phyloP scores from a whole-genome alignment of 495 filamentous ascomycete genomes.

The Xylaria castorea region DNA sequence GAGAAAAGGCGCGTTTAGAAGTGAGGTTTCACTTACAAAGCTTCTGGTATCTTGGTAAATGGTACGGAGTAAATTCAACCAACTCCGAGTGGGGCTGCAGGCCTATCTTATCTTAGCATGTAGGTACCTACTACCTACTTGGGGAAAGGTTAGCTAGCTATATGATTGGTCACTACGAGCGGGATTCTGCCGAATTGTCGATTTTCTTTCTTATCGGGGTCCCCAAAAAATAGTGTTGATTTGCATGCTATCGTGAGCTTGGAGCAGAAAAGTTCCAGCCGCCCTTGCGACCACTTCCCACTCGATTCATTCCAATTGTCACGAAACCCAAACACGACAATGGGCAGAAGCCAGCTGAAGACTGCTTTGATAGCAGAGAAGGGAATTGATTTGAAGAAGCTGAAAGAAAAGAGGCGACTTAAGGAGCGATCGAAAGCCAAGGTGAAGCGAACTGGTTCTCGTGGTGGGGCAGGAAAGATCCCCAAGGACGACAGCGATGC shows the following conservation, averaged over 20 bases:
- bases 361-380: constrained; percentile 71
- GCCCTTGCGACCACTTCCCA: constrained; percentile 5
- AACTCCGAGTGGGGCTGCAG: neutral
- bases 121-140: too few relatives aligned
- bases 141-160: neutral
- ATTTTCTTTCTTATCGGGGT: constrained; percentile 25
- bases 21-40: neutral
- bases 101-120: constrained; percentile 1
- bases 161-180: constrained; percentile 19
- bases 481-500: constrained; percentile 46
- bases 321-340: constrained; percentile 34
- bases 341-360: constrained; percentile 66
- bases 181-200: neutral
- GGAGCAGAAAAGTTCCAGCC: constrained; percentile 21
- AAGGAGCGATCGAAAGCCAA: constrained; percentile 62
- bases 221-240: constrained; percentile 17
- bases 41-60: neutral
- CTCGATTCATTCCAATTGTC: constrained; percentile 23
- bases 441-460: constrained; percentile 48
- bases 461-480: constrained; percentile 45
- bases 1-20: neutral
- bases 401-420: constrained; percentile 61
- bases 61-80: too few relatives aligned
- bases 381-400: constrained; percentile 70
- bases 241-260: constrained; percentile 24